Evolutionary conservation across 2,329 filamentous ascomycete species (phyloP), one percentile per base, ranked within the genome.

Genomic region (Cercospora zeina): DNA sequence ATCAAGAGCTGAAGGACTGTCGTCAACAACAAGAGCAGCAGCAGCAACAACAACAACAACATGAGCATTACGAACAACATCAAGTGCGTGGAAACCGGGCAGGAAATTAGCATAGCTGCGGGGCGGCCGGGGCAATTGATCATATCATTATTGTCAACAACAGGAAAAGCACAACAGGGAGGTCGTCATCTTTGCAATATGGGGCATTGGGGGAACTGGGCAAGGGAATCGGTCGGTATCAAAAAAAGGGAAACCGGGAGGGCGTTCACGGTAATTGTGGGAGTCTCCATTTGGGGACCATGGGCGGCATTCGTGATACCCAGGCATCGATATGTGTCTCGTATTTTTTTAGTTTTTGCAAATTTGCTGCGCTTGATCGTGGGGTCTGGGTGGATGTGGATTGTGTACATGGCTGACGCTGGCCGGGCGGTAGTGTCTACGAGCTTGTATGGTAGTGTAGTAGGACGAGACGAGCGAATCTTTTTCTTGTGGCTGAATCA

Each of bases 261-360:
- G n/a, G 19, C 31, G 31, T 47, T 47, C 27, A 33, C 33, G 58
- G 49, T 24, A 54, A 30, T 39, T 54, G 54, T 24, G 54, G 5
- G 36, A 19, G 42, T 27, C 39, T 58, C 56, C 33, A 57, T 54
- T 49, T 39, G 49, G 47, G 55, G 24, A 24, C 24, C 50, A 9
- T 63, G 68, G 67, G 66, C 37, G 69, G 67, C 67, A 66, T 70
- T 65, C 54, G 64, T 69, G 70, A 71, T 71, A 70, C 68, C 67
- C 69, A 64, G 61, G 49, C 54, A 27, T 59, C 7, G 47, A 53
- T 59, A 27, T 33, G 36, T 54, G 42, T 64, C 30, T 58, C 30
- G 58, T 36, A 19, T 53, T 55, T 53, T 49, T 36, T 45, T 53
- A 27, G 30, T 30, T 54, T 55, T 54, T 27, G n/a, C 16, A 27